These are phyloP conservation scores for Gracilaria gracilis DNA, from an alignment of 23 red algal species.

Conservation along the genomic window DNA sequence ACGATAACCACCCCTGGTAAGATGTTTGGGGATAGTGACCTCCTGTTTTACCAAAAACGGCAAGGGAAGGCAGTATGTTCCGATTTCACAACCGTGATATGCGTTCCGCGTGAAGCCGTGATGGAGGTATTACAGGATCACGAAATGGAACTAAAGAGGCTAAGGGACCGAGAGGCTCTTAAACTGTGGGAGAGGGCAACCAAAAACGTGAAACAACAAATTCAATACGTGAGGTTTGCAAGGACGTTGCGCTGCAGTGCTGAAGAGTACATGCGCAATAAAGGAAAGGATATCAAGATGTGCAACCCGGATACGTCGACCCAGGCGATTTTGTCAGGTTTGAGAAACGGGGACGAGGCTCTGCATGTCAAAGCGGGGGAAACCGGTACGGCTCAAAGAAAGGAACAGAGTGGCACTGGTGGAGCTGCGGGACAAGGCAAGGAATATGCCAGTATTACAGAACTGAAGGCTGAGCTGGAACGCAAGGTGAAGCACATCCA, in stretches of 20 bases:
- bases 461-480: constrained; percentile 46
- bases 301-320: constrained; percentile 20
- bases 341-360: neutral
- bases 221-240: constrained; percentile 57
- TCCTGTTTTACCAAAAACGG: constrained; percentile 67
- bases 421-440: neutral
- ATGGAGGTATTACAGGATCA: constrained; percentile 47
- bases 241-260: constrained; percentile 35
- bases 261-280: constrained; percentile 27
- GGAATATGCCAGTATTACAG: neutral
- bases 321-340: constrained; percentile 1
- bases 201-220: constrained; percentile 61
- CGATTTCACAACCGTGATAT: constrained; percentile 43
- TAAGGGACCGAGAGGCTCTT: constrained; percentile 51
- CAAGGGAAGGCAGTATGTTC: constrained; percentile 26
- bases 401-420: neutral
- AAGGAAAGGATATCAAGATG: neutral
- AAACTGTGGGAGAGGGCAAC: constrained; percentile 61
- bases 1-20: constrained; percentile 33
- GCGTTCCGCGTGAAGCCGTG: constrained; percentile 54
- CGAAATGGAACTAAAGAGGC: constrained; percentile 15
- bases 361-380: neutral
- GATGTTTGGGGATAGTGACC: constrained; percentile 68
- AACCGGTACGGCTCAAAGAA: neutral
- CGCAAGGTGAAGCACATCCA: constrained; percentile 27